phyloP scores from a whole-genome alignment of 768 basidiomycete genomes.

The Boletus tylopilopsis region DNA sequence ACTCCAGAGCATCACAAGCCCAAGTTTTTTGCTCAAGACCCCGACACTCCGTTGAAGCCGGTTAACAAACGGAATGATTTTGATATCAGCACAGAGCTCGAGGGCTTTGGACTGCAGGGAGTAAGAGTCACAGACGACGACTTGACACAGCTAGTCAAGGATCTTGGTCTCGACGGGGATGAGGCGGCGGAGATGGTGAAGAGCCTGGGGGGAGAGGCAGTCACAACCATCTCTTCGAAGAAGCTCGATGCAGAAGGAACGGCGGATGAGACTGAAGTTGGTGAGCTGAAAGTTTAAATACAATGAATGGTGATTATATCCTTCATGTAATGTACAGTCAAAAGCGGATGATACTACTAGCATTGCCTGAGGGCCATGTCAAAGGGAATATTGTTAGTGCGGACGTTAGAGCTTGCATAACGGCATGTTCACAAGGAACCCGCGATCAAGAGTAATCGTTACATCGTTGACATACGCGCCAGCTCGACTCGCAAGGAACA shows the following conservation, averaged over 20 bases:
- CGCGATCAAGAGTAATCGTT: slow-evolving; percentile 61
- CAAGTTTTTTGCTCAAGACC: slow-evolving; percentile 46
- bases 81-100: slow-evolving; percentile 65
- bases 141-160: slow-evolving; percentile 61
- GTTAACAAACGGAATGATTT: slow-evolving; percentile 57
- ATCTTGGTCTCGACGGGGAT: slow-evolving; percentile 71
- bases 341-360: not conserved
- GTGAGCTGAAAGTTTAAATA: slow-evolving; percentile 1
- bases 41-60: slow-evolving; percentile 47
- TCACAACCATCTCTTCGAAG: slow-evolving; percentile 10
- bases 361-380: not conserved
- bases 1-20: slow-evolving; percentile 68
- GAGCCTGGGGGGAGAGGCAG: slow-evolving; percentile 43
- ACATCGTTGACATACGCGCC: slow-evolving; percentile 64
- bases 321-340: slow-evolving; percentile 5
- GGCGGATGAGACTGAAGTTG: not conserved
- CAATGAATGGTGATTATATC: slow-evolving; percentile 4
- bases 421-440: slow-evolving; percentile 42
- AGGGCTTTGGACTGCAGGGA: slow-evolving; percentile 70
- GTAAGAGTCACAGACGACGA: slow-evolving; percentile 77
- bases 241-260: slow-evolving; percentile 5
- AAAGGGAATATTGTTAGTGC: not conserved
- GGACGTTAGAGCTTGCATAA: slow-evolving; percentile 30
- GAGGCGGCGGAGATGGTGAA: slow-evolving; percentile 75
- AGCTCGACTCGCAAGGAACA: slow-evolving; percentile 59